phyloP scores from a whole-genome alignment of 2,329 filamentous ascomycete genomes.

The Apiospora aurea region DNA sequence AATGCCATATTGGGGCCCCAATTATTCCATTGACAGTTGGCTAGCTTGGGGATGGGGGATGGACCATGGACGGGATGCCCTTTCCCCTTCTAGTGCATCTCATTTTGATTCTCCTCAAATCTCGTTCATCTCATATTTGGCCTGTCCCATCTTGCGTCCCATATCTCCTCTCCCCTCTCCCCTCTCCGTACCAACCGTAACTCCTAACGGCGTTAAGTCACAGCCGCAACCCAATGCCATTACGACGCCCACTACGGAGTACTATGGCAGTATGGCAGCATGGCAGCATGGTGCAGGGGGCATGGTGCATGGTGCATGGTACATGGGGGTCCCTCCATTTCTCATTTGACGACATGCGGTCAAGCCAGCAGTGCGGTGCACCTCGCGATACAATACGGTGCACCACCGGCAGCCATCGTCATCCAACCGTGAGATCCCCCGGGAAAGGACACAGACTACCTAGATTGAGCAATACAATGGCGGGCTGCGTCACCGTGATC shows the following conservation, averaged over 20 bases:
- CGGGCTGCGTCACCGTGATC: slow-evolving; percentile 23
- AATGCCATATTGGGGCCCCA: background rate
- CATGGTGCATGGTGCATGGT: too few relatives aligned
- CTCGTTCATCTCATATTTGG: slow-evolving; percentile 14
- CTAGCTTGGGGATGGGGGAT: background rate
- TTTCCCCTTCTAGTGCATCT: slow-evolving; percentile 15
- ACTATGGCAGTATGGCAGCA: too few relatives aligned
- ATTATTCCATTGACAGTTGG: background rate
- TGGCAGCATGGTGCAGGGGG: background rate
- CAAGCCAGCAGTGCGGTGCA: background rate
- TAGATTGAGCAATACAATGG: background rate
- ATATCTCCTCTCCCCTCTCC: too few relatives aligned
- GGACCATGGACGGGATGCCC: background rate
- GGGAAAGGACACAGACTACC: slow-evolving; percentile 9
- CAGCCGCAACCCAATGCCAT: slow-evolving; percentile 11
- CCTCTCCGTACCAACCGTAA: background rate
- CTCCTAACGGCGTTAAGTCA: slow-evolving; percentile 19
- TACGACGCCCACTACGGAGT: slow-evolving; percentile 4
- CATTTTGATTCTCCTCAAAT: slow-evolving; percentile 15
- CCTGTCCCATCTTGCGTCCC: too few relatives aligned
- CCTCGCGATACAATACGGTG: background rate
- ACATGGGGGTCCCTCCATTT: background rate
- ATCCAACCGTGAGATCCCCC: slow-evolving; percentile 18
- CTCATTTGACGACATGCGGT: slow-evolving; percentile 21
- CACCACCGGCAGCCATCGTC: background rate